phyloP scores from a whole-genome alignment of 1,284 basidiomycete species.

The Cutaneotrichosporon cavernicola region DNA sequence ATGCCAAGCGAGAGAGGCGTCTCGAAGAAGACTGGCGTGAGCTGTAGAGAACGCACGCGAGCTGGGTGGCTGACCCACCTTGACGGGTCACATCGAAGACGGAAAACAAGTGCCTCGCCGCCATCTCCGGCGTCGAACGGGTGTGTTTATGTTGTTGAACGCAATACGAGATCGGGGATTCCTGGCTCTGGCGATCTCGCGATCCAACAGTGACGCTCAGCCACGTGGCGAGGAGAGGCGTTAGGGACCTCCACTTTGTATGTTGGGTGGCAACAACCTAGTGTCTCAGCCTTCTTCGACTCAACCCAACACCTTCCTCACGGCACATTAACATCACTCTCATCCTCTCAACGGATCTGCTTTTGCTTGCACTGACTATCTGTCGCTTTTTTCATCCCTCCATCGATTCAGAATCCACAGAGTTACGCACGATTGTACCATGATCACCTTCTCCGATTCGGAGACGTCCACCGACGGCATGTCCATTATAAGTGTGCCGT shows the following conservation, averaged over 20 bases:
- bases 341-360: not conserved
- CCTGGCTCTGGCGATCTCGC: not conserved
- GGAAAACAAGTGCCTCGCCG: conserved; percentile 61
- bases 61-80: conserved; percentile 32
- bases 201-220: not conserved
- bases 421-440: not conserved
- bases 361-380: not conserved
- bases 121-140: conserved; percentile 1
- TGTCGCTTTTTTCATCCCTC: not conserved
- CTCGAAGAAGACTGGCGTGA: conserved; percentile 64
- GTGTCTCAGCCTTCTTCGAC: not conserved
- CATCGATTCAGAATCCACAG: not conserved
- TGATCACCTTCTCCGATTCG: not conserved
- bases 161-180: no score
- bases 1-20: conserved; percentile 71
- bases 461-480: not conserved
- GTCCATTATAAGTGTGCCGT: not conserved
- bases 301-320: not conserved
- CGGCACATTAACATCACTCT: not conserved
- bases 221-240: not conserved
- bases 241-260: not conserved
- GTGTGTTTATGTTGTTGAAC: not conserved
- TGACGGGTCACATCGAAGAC: conserved; percentile 80
- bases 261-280: not conserved
- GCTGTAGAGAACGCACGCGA: not conserved